A percentile compares a stretch with the other conserved stretches of the same genome.
phyloP scores from a whole-genome alignment of 805 yeast species.

The Candida tallmaniae region DNA sequence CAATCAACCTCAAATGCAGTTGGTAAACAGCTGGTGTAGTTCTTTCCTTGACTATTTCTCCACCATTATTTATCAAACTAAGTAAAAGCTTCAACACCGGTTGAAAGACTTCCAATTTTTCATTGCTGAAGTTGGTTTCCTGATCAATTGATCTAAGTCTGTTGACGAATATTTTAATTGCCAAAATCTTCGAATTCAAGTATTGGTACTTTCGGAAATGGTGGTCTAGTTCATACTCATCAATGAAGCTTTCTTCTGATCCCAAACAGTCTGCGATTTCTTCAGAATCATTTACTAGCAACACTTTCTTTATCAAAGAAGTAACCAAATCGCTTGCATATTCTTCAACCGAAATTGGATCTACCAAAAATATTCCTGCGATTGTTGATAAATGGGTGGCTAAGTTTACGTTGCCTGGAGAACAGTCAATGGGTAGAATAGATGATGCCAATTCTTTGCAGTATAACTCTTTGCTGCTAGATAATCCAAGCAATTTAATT shows the following conservation, averaged over 20 bases:
- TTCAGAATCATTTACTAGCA: conserved; percentile 39
- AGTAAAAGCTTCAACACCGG: conserved; percentile 66
- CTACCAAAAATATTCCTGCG: conserved; percentile 51
- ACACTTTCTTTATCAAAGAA: conserved; percentile 55
- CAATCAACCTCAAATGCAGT: conserved; percentile 58
- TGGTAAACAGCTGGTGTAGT: conserved; percentile 60
- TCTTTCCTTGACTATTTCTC: conserved; percentile 59
- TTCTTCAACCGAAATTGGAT: conserved; percentile 46
- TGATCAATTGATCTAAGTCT: conserved; percentile 1
- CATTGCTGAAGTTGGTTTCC: conserved; percentile 15
- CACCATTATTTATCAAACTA: conserved; percentile 68
- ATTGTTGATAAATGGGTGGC: conserved; percentile 56
- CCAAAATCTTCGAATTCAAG: conserved; percentile 1
- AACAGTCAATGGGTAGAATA: conserved; percentile 47
- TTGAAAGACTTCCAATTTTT: conserved; percentile 41
- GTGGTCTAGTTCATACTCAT: not conserved
- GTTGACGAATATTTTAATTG: conserved; percentile 4
- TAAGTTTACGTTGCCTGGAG: conserved; percentile 28
- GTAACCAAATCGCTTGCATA: conserved; percentile 56
- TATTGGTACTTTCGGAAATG: not conserved
- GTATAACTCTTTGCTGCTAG: conserved; percentile 32
- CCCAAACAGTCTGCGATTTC: too few relatives aligned
- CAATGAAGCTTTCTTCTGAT: conserved; percentile 10
- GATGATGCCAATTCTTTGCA: conserved; percentile 34
- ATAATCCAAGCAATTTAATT: conserved; percentile 50